Conservation (phyloP, 495 filamentous ascomycete genomes). For the Podospora pseudoanserina region DNA sequence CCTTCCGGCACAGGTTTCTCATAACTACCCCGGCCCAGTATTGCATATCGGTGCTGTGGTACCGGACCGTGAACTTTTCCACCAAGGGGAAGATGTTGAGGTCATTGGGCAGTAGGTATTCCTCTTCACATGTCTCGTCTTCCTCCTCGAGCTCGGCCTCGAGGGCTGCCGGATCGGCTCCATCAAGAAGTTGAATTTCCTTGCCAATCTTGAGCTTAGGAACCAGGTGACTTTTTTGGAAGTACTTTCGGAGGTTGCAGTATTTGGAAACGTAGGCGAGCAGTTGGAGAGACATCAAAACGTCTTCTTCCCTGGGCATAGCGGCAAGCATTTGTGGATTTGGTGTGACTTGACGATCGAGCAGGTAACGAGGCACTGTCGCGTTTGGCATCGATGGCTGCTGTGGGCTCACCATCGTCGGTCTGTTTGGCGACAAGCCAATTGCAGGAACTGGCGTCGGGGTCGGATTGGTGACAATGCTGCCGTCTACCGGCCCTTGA, state of each 20-base stretch:
- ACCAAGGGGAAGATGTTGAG: constrained; percentile 98
- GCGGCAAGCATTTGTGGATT: constrained; percentile 71
- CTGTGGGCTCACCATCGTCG: constrained; percentile 67
- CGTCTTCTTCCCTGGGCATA: constrained; percentile 95
- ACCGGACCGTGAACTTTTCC: constrained; percentile 94
- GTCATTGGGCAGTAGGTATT: constrained; percentile 88
- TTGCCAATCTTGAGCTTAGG: constrained; percentile 85
- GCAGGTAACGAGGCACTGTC: constrained; percentile 65
- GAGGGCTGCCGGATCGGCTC: constrained; percentile 49
- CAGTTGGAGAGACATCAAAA: constrained; percentile 96
- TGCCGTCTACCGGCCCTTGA: constrained; percentile 78
- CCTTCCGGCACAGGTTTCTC: constrained; percentile 97
- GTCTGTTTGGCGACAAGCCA: constrained; percentile 72
- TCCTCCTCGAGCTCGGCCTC: constrained; percentile 44
- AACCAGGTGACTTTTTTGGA: constrained; percentile 90
- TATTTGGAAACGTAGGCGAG: constrained; percentile 98
- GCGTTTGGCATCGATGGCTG: constrained; percentile 63
- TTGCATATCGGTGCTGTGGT: constrained; percentile 94
- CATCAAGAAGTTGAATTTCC: constrained; percentile 74
- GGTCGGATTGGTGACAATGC: constrained; percentile 63
- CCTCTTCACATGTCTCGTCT: constrained; percentile 65
- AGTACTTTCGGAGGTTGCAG: constrained; percentile 91
- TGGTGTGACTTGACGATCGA: constrained; percentile 62
- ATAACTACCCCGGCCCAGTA: constrained; percentile 99
- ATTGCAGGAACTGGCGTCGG: constrained; percentile 57